Percentiles rank a stretch among this genome's conserved stretches.
Evolutionary conservation across 768 basidiomycete genomes (phyloP).

Genomic region (Mycena galopus): DNA sequence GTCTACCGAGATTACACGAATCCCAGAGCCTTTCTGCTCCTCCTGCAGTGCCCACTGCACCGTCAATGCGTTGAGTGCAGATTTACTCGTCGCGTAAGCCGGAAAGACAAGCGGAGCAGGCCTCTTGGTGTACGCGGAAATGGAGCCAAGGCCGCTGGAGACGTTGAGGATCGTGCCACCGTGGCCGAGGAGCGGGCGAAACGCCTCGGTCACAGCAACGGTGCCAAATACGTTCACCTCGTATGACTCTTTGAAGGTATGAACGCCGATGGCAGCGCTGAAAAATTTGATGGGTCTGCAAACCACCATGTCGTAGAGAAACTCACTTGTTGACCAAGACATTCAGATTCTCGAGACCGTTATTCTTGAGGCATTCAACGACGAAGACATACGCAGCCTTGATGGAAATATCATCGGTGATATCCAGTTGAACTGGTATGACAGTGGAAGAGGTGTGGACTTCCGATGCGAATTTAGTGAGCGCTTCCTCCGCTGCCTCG

Average conservation of each 20-base stretch:
- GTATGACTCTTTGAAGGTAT: not conserved
- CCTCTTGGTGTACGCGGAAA: not conserved
- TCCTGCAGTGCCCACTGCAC: slow-evolving; percentile 20
- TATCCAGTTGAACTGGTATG: slow-evolving; percentile 25
- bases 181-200: slow-evolving; percentile 12
- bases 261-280: slow-evolving; percentile 1
- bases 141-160: slow-evolving; percentile 20
- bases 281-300: not conserved
- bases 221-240: slow-evolving; percentile 22
- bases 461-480: slow-evolving; percentile 5
- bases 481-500: slow-evolving; percentile 18
- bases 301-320: slow-evolving; percentile 20
- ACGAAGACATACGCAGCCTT: slow-evolving; percentile 2
- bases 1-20: slow-evolving; percentile 11
- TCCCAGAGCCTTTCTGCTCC: slow-evolving; percentile 20
- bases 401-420: slow-evolving; percentile 19
- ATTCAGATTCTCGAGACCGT: not conserved
- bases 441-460: slow-evolving; percentile 19
- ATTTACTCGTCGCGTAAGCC: slow-evolving; percentile 21
- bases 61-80: slow-evolving; percentile 28
- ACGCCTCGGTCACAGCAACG: not conserved
- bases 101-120: not conserved
- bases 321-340: slow-evolving; percentile 12
- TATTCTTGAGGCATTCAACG: not conserved
- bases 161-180: slow-evolving; percentile 24